Percentiles rank a stretch among this genome's conserved stretches.
phyloP scores from a whole-genome alignment of 257 asterid species.

The Striga asiatica region DNA sequence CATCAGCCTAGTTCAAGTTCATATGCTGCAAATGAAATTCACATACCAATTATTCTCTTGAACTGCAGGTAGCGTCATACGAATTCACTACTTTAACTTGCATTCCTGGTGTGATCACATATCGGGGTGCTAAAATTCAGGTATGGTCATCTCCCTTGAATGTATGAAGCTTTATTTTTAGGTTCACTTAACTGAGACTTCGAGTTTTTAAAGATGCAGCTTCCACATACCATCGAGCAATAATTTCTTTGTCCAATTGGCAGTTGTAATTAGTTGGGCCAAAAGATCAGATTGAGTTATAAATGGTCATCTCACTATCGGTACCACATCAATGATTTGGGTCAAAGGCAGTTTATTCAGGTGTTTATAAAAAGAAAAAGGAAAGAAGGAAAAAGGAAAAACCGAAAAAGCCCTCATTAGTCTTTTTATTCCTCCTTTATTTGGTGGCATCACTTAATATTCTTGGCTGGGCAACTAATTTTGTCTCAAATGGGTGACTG shows the following conservation, averaged over 20 bases:
- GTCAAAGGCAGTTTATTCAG: too few relatives aligned
- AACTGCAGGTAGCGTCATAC: constrained; percentile 89
- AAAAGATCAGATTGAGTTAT: not conserved
- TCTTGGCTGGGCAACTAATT: not conserved
- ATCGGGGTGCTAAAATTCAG: constrained; percentile 98
- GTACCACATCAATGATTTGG: too few relatives aligned
- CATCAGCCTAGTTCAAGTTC: constrained; percentile 6
- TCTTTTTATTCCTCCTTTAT: not conserved
- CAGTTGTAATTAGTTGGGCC: not conserved
- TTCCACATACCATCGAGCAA: not conserved
- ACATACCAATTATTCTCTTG: not conserved
- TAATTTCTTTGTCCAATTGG: not conserved
- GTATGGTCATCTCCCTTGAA: constrained; percentile 24
- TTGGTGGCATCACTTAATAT: not conserved
- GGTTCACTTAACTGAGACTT: not conserved
- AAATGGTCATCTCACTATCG: too few relatives aligned
- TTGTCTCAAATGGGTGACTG: not conserved
- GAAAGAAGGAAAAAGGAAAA: too few relatives aligned
- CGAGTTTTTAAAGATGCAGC: not conserved
- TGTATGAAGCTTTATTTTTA: not conserved
- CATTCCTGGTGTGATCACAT: constrained; percentile 95
- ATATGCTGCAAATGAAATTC: constrained; percentile 8
- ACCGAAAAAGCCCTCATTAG: not conserved
- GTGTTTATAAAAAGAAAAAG: too few relatives aligned
- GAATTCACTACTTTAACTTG: constrained; percentile 97